Evolutionary conservation across 179 eudicot genomes (phyloP).

Genomic region (Camellia oleifera): DNA sequence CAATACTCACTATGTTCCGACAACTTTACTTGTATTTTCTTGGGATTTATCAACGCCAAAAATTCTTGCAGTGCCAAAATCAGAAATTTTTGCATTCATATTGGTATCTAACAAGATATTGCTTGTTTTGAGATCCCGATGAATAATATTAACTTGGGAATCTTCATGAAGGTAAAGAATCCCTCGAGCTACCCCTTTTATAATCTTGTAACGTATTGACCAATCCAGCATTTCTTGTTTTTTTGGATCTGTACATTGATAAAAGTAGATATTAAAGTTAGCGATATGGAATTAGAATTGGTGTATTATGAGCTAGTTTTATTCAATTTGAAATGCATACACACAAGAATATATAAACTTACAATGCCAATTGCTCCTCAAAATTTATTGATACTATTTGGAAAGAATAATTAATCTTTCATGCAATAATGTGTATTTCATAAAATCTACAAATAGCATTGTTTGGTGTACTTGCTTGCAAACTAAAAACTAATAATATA

Average conservation of each 20-base stretch:
- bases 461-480: too few species aligned
- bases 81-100: slow-evolving; percentile 47
- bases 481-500: too few species aligned
- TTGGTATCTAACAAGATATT: slow-evolving; percentile 33
- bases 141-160: slow-evolving; percentile 41
- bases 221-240: slow-evolving; percentile 24
- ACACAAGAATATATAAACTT: too few species aligned
- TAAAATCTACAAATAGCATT: too few species aligned
- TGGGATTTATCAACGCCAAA: slow-evolving; percentile 41
- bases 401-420: too few species aligned
- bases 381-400: too few species aligned
- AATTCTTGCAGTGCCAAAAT: slow-evolving; percentile 45
- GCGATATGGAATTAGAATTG: too few species aligned
- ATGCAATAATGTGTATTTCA: too few species aligned
- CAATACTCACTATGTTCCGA: slow-evolving; percentile 45
- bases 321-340: too few species aligned
- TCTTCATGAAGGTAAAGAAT: slow-evolving; percentile 57
- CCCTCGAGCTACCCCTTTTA: slow-evolving; percentile 46
- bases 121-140: slow-evolving; percentile 50
- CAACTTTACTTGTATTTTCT: slow-evolving; percentile 39
- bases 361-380: too few species aligned
- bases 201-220: slow-evolving; percentile 32
- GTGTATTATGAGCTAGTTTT: too few species aligned
- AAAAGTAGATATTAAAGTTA: neutral
- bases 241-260: slow-evolving; percentile 20